A percentile compares a stretch with the other conserved stretches of the same genome.
Evolutionary conservation across 2,329 filamentous ascomycete genomes (phyloP).

Genomic region (Sarocladium brachiariae): DNA sequence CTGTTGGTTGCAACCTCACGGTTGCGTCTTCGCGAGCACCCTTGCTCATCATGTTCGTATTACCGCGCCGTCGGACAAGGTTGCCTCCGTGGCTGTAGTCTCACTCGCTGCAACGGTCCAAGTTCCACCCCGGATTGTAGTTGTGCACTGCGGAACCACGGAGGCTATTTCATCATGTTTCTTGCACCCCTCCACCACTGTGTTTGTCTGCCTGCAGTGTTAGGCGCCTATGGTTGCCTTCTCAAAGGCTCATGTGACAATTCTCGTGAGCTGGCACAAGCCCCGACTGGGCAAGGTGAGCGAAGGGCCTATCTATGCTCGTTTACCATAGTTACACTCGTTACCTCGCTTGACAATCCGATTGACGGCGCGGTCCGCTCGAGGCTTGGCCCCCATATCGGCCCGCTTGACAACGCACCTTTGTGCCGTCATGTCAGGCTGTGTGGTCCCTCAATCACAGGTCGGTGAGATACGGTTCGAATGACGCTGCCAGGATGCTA

Average conservation of each 20-base stretch:
- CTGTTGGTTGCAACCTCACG: no score
- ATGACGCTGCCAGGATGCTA: no score
- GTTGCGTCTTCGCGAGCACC: not conserved
- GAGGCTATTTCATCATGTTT: not conserved
- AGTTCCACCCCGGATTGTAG: not conserved
- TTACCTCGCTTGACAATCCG: not conserved
- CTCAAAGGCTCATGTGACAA: slow-evolving; percentile 6
- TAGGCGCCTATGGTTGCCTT: slow-evolving; percentile 3
- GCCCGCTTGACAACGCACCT: not conserved
- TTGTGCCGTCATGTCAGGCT: no score
- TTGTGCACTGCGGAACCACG: not conserved
- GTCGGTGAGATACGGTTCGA: no score
- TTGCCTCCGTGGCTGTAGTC: not conserved
- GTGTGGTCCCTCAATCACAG: no score
- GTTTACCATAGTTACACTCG: not conserved
- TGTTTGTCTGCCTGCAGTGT: not conserved
- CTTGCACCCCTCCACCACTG: slow-evolving; percentile 7
- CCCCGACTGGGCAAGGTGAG: not conserved
- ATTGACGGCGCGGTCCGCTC: not conserved
- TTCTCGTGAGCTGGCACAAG: not conserved
- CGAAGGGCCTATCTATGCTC: not conserved
- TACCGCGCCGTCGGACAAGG: not conserved
- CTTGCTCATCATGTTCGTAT: not conserved
- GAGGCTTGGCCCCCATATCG: not conserved
- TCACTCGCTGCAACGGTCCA: not conserved